These are phyloP conservation scores for Ganoderma lingzhi DNA, from an alignment of 1,284 basidiomycete genomes.

Conservation along the genomic window DNA sequence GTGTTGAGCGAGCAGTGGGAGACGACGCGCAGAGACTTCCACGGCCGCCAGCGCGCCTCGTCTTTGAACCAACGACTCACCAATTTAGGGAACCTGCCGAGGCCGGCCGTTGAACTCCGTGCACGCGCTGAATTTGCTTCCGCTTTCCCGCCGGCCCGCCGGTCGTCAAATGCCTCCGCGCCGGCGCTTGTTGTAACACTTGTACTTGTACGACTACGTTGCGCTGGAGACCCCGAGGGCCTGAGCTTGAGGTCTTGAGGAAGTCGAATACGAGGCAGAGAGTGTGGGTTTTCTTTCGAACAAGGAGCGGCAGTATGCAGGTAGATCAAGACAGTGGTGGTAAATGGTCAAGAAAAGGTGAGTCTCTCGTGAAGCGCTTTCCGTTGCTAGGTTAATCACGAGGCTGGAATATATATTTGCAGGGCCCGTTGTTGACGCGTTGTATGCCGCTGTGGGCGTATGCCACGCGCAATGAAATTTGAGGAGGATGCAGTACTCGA, in stretches of 20 bases:
- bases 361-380: slow-evolving; percentile 5
- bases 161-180: slow-evolving; percentile 21
- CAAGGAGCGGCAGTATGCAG: slow-evolving; percentile 23
- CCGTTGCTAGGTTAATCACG: slow-evolving; percentile 36
- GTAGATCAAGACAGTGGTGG: slow-evolving; percentile 29
- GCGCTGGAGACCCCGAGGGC: neutral
- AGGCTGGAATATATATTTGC: neutral
- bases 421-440: slow-evolving; percentile 4
- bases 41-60: slow-evolving; percentile 18
- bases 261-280: slow-evolving; percentile 7
- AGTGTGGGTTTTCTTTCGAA: slow-evolving; percentile 17
- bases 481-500: no score
- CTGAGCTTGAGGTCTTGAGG: no score
- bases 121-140: slow-evolving; percentile 31
- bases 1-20: slow-evolving; percentile 40
- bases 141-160: slow-evolving; percentile 20
- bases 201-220: neutral
- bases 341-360: slow-evolving; percentile 27
- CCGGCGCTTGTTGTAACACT: slow-evolving; percentile 13
- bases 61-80: slow-evolving; percentile 36
- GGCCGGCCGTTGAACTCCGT: slow-evolving; percentile 23
- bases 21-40: slow-evolving; percentile 33
- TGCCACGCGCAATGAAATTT: no score
- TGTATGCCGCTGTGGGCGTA: slow-evolving; percentile 5
- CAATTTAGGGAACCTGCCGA: slow-evolving; percentile 28